Base-by-base conservation (phyloP, 768 basidiomycete species). In the Lepiota brunneoincarnata region DNA sequence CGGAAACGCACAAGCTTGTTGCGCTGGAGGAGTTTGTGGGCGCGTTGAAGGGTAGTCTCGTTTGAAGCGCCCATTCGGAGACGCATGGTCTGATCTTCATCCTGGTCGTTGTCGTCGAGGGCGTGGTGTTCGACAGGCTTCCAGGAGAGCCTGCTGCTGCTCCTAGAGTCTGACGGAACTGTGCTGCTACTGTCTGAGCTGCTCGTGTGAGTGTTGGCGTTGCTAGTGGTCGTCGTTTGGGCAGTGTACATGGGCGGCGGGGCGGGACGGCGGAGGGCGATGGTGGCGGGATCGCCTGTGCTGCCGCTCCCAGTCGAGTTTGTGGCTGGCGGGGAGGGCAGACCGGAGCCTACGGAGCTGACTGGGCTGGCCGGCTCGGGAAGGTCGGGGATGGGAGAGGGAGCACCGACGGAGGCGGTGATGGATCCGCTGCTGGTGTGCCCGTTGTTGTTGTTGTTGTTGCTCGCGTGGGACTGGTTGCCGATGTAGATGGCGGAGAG, bases 261-360 rank as follows among this genome's bases (percentile, higher is more conserved):
- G 12, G 43, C 21, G n/a, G 44, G 23, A 5, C 43, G 52, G 6
- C 75, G 69, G 6, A 72, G 37, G 24, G 69, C 70, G 49, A 73
- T 70, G 56, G 75, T 78, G 48, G 68, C 72, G 42, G 78, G 78
- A 69, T 84, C 84, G 39, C 84, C 85, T 3, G 81, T 84, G 61
- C 87, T 89, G 35, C 87, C 87, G 66, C 88, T 90, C 31, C 87
- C 89, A 1, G 89, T 91, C 10, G 89, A 91, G 64, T 91, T 91
- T 17, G 91, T 89, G 23, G 88, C 89, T 39, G 91, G 91, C 0
- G 91, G 91, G 20, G 89, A 91, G 1, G 91, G 90, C 4, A 92
- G 67, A 5, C 90, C 89, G 4, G 87, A 89, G 54, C 75, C 67
- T 12, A 64, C 62, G 58, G 71, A 73, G 31, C 76, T 70, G 20